A percentile compares a stretch with the other conserved stretches of the same genome.
Conservation (phyloP, 306 rosid genomes). For the Ormosia emarginata region DNA sequence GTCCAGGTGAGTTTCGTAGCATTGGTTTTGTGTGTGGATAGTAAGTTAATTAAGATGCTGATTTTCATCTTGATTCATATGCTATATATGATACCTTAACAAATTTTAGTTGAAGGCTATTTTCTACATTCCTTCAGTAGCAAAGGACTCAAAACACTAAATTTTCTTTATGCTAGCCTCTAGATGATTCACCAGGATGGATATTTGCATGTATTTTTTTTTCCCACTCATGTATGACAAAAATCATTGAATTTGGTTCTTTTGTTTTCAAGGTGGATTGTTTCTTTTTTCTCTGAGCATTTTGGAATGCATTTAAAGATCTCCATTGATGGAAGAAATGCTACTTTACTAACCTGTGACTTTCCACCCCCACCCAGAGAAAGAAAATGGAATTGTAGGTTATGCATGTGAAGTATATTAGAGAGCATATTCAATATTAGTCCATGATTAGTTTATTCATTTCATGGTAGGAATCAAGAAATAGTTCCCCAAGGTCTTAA, state of each 20-base stretch:
- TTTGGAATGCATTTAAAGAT: not conserved
- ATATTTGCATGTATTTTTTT: not conserved
- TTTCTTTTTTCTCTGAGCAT: not conserved
- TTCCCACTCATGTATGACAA: not conserved
- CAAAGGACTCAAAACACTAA: not conserved
- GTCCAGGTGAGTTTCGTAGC: slow-evolving; percentile 60
- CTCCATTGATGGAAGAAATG: not conserved
- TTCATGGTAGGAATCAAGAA: not conserved
- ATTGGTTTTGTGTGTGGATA: not conserved
- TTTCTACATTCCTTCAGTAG: not conserved
- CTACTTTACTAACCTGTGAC: not conserved
- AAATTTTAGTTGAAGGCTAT: not conserved
- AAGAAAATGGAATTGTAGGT: not conserved
- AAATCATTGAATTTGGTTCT: not conserved
- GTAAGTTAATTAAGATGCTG: not conserved
- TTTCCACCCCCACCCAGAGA: not conserved
- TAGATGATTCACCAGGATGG: not conserved
- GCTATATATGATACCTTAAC: not conserved
- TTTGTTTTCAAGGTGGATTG: not conserved
- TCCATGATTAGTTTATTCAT: not conserved
- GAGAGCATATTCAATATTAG: not conserved
- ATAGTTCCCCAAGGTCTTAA: not conserved
- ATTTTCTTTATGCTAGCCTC: not conserved
- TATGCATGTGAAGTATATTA: not conserved
- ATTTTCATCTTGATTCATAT: not conserved